Evolutionary conservation across 139 green algal genomes (phyloP).

Genomic region (Pycnococcus provasolii): DNA sequence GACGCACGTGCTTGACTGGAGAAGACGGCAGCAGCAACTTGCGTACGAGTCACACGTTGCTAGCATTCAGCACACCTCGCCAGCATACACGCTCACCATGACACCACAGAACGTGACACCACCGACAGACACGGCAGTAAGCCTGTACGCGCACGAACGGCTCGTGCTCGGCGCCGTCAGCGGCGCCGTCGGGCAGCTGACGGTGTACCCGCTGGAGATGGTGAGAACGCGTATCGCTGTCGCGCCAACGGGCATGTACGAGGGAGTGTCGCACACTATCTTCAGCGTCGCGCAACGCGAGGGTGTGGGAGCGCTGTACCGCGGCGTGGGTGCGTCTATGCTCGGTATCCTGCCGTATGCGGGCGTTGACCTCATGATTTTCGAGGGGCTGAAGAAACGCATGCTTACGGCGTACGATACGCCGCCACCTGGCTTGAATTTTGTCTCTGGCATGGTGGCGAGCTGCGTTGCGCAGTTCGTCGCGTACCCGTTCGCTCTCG

Average conservation of each 20-base stretch:
- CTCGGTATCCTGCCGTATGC: slow-evolving; percentile 29
- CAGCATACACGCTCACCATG: background rate
- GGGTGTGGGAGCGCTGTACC: slow-evolving; percentile 2
- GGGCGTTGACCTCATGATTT: slow-evolving; percentile 20
- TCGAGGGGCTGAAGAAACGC: slow-evolving; percentile 11
- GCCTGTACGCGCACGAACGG: slow-evolving; percentile 15
- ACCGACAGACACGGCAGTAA: too few relatives aligned
- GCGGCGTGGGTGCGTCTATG: slow-evolving; percentile 17
- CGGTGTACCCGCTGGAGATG: slow-evolving; percentile 34
- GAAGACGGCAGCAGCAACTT: background rate
- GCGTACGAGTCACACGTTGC: background rate
- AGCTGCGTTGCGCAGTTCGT: slow-evolving; percentile 21
- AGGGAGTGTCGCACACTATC: background rate
- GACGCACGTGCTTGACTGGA: slow-evolving; percentile 2
- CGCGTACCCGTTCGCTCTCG: slow-evolving; percentile 24
- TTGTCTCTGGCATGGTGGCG: background rate
- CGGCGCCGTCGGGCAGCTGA: slow-evolving; percentile 26
- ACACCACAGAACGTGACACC: too few relatives aligned
- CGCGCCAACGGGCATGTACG: slow-evolving; percentile 17
- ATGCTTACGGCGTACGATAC: background rate
- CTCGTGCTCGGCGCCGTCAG: slow-evolving; percentile 24
- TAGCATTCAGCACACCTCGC: background rate
- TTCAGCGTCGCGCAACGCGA: background rate
- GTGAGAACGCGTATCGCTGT: slow-evolving; percentile 21
- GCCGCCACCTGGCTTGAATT: background rate